A percentile compares a stretch with the other conserved stretches of the same genome.
These are phyloP conservation scores for Zymoseptoria brevis DNA, from an alignment of 2,329 filamentous ascomycete genomes.

Conservation along the genomic window DNA sequence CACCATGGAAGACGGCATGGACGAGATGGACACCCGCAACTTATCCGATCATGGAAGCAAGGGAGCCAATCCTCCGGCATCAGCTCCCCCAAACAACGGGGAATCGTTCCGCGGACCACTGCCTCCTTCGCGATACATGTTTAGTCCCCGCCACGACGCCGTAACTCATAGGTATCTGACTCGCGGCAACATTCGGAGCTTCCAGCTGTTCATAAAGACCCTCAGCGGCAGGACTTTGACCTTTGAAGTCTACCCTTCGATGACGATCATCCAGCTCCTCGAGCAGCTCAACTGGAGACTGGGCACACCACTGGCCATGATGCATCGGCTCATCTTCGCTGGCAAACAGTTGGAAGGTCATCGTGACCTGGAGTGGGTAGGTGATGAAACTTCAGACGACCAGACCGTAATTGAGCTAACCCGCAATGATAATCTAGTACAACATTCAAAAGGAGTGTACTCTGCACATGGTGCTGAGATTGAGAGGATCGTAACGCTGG, in stretches of 20 bases:
- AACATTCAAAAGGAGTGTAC: not conserved
- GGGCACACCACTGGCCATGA: not conserved
- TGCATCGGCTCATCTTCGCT: slow-evolving; percentile 1
- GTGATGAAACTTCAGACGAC: slow-evolving; percentile 48
- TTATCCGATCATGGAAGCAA: no score
- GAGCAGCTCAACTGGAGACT: not conserved
- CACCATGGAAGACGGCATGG: no score
- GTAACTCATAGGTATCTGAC: not conserved
- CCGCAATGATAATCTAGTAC: not conserved
- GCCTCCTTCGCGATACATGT: not conserved
- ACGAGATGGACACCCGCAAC: no score
- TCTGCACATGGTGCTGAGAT: not conserved
- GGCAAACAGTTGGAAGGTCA: slow-evolving; percentile 52
- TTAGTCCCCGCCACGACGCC: not conserved
- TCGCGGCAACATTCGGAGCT: not conserved
- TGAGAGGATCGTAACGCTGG: not conserved
- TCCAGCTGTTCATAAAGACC: not conserved
- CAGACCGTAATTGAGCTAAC: not conserved
- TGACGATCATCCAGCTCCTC: not conserved
- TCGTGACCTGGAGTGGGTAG: slow-evolving; percentile 68
- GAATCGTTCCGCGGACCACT: not conserved
- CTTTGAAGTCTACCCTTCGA: not conserved
- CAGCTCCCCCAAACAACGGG: not conserved
- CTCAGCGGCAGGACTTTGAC: not conserved
- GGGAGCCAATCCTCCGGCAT: not conserved